Base-by-base conservation (phyloP, 2,329 filamentous ascomycete genomes). In the Whalleya microplaca region DNA sequence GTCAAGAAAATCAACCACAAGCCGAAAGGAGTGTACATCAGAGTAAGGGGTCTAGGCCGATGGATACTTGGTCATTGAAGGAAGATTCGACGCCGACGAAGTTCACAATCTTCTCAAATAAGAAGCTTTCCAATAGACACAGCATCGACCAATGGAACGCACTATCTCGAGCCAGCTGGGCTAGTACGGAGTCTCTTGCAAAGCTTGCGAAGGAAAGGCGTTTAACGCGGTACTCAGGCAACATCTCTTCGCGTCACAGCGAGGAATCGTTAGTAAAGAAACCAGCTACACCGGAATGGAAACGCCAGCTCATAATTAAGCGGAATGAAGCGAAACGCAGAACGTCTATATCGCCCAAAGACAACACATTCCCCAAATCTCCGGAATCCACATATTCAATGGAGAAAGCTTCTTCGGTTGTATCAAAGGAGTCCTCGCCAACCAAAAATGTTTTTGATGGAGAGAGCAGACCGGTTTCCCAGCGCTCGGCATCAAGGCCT, bases 401-500 rank as follows among this genome's bases (percentile, higher is more conserved):
- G 16, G 18, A 18, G 19, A 55, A 32, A 10, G 18, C 9, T 19
- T 52, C 56, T 42, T 47, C 58, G 10, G 19, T 32, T 10, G 61
- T 51, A 20, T 47, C n/a, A 21, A 49, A 47, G 7, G 14, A 21
- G 18, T 12, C 21, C 29, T 64, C 62, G 9, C 53, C 50, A 12
- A 37, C 10, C 23, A 61, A 58, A 41, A 46, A 14, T 21, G 32
- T 3, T 5, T 47, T 53, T 41, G 41, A 48, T n/a, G 44, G 47
- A 29, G 14, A 10, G 40, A 62, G 41, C 4, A 48, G 45, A n/a
- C 42, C 57, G 9, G 9, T 42, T 18, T 57, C 62, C 9, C 63
- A 58, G 23, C 64, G 66, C 43, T 67, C 69, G 7, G 50, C 55
- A 20, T 70, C 64, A 3, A 69, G 58, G 50, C 68, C 69, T 0